These are phyloP conservation scores for Endotrypanum monterogeii DNA, from an alignment of 208 protist genomes.

Conservation along the genomic window DNA sequence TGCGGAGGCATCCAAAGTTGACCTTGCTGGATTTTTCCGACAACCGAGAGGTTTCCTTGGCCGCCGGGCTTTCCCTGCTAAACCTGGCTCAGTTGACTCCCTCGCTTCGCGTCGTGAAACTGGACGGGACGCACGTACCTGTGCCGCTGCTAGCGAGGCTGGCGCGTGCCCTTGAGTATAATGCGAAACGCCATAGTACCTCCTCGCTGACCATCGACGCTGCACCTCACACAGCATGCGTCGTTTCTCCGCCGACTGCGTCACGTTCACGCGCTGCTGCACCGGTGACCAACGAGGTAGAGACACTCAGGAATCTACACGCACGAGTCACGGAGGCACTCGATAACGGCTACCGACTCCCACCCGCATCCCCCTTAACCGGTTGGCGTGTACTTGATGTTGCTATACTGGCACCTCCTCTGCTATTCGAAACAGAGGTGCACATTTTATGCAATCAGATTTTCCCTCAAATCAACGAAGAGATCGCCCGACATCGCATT, in stretches of 20 bases:
- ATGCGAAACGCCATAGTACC: conserved; percentile 20
- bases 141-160: conserved; percentile 58
- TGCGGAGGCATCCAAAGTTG: conserved; percentile 56
- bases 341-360: conserved; percentile 24
- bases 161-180: conserved; percentile 35
- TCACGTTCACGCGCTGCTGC: not conserved
- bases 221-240: not conserved
- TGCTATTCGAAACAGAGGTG: conserved; percentile 80
- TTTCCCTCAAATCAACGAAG: conserved; percentile 72
- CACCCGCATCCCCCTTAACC: conserved; percentile 38
- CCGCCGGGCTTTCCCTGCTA: conserved; percentile 71
- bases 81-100: conserved; percentile 58
- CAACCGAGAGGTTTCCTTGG: conserved; percentile 71
- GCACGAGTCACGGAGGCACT: conserved; percentile 10
- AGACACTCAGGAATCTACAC: conserved; percentile 11
- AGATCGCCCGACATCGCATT: conserved; percentile 43
- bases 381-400: conserved; percentile 83
- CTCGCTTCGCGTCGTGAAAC: conserved; percentile 30
- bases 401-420: conserved; percentile 71
- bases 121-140: conserved; percentile 73
- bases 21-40: conserved; percentile 63
- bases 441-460: conserved; percentile 50
- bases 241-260: not conserved
- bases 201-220: not conserved
- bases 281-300: not conserved